Base-by-base conservation (phyloP, 78 protist genomes). In the Trichosphaerium sp. region DNA sequence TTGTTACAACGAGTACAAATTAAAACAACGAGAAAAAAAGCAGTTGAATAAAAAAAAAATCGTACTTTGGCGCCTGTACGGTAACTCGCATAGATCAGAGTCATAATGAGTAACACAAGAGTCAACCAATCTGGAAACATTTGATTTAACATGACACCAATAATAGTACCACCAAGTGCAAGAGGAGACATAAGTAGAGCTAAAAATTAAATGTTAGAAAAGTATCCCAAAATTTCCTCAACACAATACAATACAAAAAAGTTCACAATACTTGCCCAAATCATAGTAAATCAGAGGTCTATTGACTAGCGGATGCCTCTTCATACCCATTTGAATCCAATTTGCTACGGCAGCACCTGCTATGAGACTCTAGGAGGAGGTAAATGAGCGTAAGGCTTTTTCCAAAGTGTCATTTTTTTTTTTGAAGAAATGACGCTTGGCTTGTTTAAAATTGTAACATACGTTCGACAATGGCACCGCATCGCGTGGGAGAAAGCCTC, bases 321-420 rank as follows among this genome's bases (percentile, higher is more conserved):
- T 42, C 44, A 72, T 65, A 66, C 65, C 65, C 39, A 66, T 73
- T 62, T 73, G 79, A 73, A 73, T 73, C 15, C 65, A 51, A 49
- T 73, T 73, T 21, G 79, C 79, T 1, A 73, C 26, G 34, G 79
- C 25, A 73, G 74, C 65, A 49, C 79, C 79, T 11, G 79, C 79
- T 15, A 73, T 72, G 32, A 73, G 57, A 73, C 79, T 66, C 67
- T 62, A 37, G 48, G 26, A 28, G 26, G 28, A 11, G 12, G 15
- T 3, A 62, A 34, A 62, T 23, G 3, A 62, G 26, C 48, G 3
- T n/a, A n/a, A n/a, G n/a, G n/a, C n/a, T n/a, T n/a, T n/a, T n/a
- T n/a, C n/a, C n/a, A n/a, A 62, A 15, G 44, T 3, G 48, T 29
- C 48, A 12, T 5, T 62, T 12, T 29, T 62, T 48, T 28, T 62